These are phyloP conservation scores for Debaryomyces coudertii DNA, from an alignment of 1,139 yeast genomes.

Conservation along the genomic window DNA sequence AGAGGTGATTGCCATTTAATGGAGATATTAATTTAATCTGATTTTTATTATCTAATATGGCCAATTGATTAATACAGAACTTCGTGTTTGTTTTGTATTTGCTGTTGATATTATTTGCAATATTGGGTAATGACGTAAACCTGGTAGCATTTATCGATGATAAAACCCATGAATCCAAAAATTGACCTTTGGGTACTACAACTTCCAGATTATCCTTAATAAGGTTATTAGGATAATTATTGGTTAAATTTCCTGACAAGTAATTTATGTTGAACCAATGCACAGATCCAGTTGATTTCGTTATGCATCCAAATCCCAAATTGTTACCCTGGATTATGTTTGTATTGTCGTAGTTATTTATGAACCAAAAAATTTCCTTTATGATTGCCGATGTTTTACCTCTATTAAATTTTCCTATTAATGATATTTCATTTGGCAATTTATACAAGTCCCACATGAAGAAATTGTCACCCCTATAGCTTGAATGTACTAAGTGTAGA, in stretches of 20 bases:
- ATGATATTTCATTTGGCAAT: constrained; percentile 52
- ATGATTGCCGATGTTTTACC: constrained; percentile 67
- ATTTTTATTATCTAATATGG: constrained; percentile 38
- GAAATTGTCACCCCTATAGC: constrained; percentile 62
- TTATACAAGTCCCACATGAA: constrained; percentile 67
- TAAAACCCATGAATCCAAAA: constrained; percentile 45
- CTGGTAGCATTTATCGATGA: constrained; percentile 37
- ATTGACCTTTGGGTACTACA: constrained; percentile 19
- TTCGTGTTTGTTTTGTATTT: constrained; percentile 11
- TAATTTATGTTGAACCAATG: constrained; percentile 62
- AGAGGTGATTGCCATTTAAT: constrained; percentile 45
- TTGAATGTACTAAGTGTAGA: constrained; percentile 58
- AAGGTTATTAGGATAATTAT: constrained; percentile 30
- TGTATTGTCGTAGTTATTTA: constrained; percentile 24
- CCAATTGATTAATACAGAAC: constrained; percentile 34
- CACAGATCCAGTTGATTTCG: constrained; percentile 59
- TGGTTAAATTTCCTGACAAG: constrained; percentile 36
- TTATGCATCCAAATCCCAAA: constrained; percentile 58
- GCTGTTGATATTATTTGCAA: constrained; percentile 20
- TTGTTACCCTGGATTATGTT: constrained; percentile 30
- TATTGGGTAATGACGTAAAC: constrained; percentile 35
- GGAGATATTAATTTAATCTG: constrained; percentile 47
- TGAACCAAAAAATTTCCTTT: constrained; percentile 57
- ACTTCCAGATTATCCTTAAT: constrained; percentile 17
- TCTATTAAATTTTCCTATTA: constrained; percentile 61